Evolutionary conservation across 331 rosid genomes (phyloP), one percentile per base, ranked within the genome.

Genomic region (Telfairia occidentalis): DNA sequence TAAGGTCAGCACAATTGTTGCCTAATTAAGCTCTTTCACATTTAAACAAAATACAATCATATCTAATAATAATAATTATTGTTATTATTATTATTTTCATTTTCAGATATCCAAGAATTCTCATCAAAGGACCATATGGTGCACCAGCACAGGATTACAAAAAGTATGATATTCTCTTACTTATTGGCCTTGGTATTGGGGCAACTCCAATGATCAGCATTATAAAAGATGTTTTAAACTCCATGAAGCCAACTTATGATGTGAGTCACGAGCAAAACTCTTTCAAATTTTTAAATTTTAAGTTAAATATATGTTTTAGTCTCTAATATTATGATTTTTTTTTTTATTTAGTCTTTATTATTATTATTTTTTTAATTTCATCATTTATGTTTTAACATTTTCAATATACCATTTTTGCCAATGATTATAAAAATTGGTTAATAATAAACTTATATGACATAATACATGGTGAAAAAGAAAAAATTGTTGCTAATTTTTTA

Each of bases 161-260:
- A 79, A 82, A 87, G 59, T 94, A 85, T 55, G 97, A 94, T 79
- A 90, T 88, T 53, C 96, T 94, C 16, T 79, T 94, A 72, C 88
- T 94, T 0, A 89, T 94, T 69, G 98, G 98, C 38, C 84, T 91
- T 30, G 98, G 98, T 64, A 94, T 94, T 24, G 97, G 98, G 28
- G 97, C 98, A 8, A 94, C 98, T 55, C 98, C 98, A 67, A 89
- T 94, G 96, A 87, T 94, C 83, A 94, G 98, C 83, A 89, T 91
- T 70, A 74, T 91, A 45, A 94, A 94, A 73, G 98, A 91, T 85
- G 83, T 91, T 60, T 83, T 88, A 30, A 88, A 89, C 77, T 83
- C 78, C 81, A 80, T 85, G 54, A 91, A 81, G 89, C 91, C 82
- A 34, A 70, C 5, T 16, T 9, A 42, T 43, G 28, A 0, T 57